Conservation (phyloP, 2,329 filamentous ascomycete species). For the Cladorrhinum sp. region DNA sequence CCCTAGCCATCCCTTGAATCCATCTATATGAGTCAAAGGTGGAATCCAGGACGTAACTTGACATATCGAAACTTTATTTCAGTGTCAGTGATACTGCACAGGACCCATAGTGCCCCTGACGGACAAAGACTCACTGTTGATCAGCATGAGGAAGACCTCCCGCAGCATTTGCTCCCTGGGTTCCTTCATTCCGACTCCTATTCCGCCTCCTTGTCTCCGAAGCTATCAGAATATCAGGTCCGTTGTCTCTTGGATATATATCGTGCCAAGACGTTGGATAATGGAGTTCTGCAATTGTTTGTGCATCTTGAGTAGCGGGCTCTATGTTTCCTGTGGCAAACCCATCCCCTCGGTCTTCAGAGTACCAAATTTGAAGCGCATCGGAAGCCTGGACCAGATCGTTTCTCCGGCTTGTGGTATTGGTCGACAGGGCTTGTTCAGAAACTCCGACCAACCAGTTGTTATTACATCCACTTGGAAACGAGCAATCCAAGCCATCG, state of each 20-base stretch:
- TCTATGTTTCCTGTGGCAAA: not conserved
- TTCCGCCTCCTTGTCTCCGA: not conserved
- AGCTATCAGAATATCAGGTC: not conserved
- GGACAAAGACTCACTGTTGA: not conserved
- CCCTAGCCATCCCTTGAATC: too few species aligned
- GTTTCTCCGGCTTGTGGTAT: not conserved
- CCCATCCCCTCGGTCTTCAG: not conserved
- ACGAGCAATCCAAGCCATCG: too few species aligned
- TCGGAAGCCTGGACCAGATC: not conserved
- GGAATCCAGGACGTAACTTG: not conserved
- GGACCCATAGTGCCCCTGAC: not conserved
- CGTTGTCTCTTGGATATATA: not conserved
- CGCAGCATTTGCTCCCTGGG: not conserved
- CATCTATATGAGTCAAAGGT: not conserved
- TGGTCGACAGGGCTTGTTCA: not conserved
- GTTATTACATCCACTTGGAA: too few species aligned
- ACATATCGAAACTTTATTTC: not conserved
- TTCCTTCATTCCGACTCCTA: not conserved
- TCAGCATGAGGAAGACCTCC: not conserved
- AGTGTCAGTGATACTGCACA: not conserved
- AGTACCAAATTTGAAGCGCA: not conserved
- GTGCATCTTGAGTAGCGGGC: not conserved
- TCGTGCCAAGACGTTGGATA: too few species aligned
- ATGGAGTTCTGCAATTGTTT: not conserved
- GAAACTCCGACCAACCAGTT: not conserved